These are phyloP conservation scores for Conoideocrella luteorostrata DNA, from an alignment of 2,329 filamentous ascomycete genomes.

Conservation along the genomic window DNA sequence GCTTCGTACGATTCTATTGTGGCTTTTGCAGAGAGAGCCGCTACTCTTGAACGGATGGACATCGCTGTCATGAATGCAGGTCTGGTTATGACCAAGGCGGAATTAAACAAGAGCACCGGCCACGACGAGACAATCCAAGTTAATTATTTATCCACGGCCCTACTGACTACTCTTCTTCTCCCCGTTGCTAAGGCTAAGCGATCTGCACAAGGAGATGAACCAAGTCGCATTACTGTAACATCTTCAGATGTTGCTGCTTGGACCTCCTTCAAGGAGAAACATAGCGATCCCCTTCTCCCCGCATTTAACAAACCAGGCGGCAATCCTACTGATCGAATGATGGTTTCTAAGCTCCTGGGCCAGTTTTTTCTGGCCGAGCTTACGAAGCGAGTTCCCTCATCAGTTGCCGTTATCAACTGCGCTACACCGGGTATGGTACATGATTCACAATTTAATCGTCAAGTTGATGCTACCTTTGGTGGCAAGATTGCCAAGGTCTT, in stretches of 20 bases:
- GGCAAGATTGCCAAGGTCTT: conserved; percentile 8
- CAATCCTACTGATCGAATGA: conserved; percentile 10
- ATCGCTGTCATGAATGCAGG: conserved; percentile 31
- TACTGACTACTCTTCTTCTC: conserved; percentile 39
- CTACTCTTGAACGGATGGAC: conserved; percentile 29
- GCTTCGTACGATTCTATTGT: conserved; percentile 31
- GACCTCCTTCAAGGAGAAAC: conserved; percentile 13
- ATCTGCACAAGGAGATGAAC: not conserved
- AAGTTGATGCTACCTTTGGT: conserved; percentile 7
- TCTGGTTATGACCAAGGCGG: conserved; percentile 2
- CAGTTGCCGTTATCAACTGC: conserved; percentile 15
- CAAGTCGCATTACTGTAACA: conserved; percentile 16
- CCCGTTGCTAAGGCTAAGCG: conserved; percentile 35
- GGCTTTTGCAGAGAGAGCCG: conserved; percentile 27
- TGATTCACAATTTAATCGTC: conserved; percentile 12
- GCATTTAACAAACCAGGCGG: conserved; percentile 11
- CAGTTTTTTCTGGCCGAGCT: conserved; percentile 27
- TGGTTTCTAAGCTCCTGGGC: conserved; percentile 23
- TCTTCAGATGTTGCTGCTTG: conserved; percentile 17
- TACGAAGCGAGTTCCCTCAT: conserved; percentile 17
- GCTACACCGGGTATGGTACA: conserved; percentile 14
- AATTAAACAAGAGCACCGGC: conserved; percentile 21
- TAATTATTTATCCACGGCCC: conserved; percentile 43
- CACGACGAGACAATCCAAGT: conserved; percentile 38
- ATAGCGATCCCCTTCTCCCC: conserved; percentile 12